phyloP scores from a whole-genome alignment of 75 land plant genomes.

The Picea sitchensis region DNA sequence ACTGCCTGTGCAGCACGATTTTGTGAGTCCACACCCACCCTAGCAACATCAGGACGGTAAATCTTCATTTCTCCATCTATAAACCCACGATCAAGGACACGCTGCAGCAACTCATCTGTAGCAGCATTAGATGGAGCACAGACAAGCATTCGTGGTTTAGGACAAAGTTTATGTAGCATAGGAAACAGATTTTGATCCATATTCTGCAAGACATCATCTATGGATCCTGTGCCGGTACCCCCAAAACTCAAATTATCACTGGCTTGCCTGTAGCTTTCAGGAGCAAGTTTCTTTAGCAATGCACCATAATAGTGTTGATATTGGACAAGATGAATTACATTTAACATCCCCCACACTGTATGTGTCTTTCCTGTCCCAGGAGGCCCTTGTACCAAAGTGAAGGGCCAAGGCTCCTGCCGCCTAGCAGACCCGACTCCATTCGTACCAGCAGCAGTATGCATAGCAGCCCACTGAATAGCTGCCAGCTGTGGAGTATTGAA shows the following conservation, averaged over 20 bases:
- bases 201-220: constrained; percentile 94
- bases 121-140: constrained; percentile 99
- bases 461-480: constrained; percentile 99
- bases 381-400: constrained; percentile 99
- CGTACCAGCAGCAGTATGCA: constrained; percentile 99
- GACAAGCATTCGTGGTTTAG: constrained; percentile 97
- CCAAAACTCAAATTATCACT: constrained; percentile 38
- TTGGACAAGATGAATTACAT: constrained; percentile 99
- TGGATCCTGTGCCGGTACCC: constrained; percentile 52
- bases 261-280: constrained; percentile 76
- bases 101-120: constrained; percentile 91
- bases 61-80: constrained; percentile 99
- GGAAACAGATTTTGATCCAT: constrained; percentile 94
- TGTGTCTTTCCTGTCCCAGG: constrained; percentile 99
- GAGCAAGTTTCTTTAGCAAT: constrained; percentile 95
- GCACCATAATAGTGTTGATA: constrained; percentile 98
- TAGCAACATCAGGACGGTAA: constrained; percentile 97
- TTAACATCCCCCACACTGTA: constrained; percentile 99
- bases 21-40: constrained; percentile 95
- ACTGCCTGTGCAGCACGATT: constrained; percentile 98
- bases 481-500: constrained; percentile 91
- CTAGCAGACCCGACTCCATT: constrained; percentile 36
- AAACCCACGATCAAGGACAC: constrained; percentile 97
- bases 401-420: constrained; percentile 94
- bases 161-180: constrained; percentile 94